Evolutionary conservation across 1,284 basidiomycete genomes (phyloP), one percentile per base, ranked within the genome.

Genomic region (Vanrija sp.): DNA sequence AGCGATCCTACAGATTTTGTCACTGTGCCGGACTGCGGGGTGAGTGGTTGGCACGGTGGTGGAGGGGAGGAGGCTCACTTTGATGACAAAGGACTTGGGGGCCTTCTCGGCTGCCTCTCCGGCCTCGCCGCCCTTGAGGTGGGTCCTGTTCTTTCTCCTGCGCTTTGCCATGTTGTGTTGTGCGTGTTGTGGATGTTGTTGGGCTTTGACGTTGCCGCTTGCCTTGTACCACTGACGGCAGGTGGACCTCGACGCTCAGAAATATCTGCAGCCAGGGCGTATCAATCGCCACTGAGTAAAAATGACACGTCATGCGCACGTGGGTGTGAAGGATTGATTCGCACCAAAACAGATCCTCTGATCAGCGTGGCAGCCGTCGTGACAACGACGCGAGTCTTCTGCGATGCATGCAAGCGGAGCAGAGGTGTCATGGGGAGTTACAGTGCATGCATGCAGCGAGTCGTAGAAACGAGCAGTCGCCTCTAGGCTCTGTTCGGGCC

Each of bases 1-100:
- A 99, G 85, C 64, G 91, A 87, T 4, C 85, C 78, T 49, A 96
- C 81, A n/a, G 89, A 89, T 51, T 83, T 81, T 15, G 94, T 93
- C 27, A 98, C 93, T 55, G 86, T 85, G 41, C 95, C 95, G 75
- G 94, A 89, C 71, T 76, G 51, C 0, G n/a, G 19, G 20, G 37
- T 9, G 41, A 37, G 41, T 47, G 20, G 39, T 23, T 41, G 27
- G 27, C 18, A 12, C 20, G 49, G 16, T 20, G 19, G 41, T 41
- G 2, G 2, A 9, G 19, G 49, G 19, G 41, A 43, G 2, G 2
- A 9, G 19, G 49, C 70, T 46, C 22, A 73, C 75, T 68, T 94
- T 95, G 73, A 99, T 92, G 61, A 99, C 89, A 70, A 83, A 83
- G 22, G 80, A 81, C 67, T 82, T 82, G 18, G 82, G 81, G 2